Evolutionary conservation across 495 filamentous ascomycete genomes (phyloP), one percentile per base, ranked within the genome.

Genomic region (Neurospora sublineolata): DNA sequence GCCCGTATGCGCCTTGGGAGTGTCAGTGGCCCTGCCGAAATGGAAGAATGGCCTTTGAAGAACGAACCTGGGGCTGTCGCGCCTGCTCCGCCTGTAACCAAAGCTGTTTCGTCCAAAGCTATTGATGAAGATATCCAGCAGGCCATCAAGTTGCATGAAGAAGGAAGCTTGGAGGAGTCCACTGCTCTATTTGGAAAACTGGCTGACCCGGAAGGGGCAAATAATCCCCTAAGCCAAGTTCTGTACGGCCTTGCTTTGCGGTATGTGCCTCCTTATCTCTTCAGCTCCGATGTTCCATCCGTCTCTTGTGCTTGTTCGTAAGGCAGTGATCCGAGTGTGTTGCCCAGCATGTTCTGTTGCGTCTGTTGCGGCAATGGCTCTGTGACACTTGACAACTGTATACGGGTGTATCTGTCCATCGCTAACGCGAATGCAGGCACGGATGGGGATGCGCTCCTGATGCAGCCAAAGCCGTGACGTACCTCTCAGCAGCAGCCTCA

Each of bases 181-280:
- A 99, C 96, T 58, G 82, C 82, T 23, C 88, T 98, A 86, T 98
- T 99, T 82, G 93, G 89, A 20, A 86, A 87, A 58, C 86, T 99
- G 69, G 96, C 95, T 39, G 91, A 97, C 79, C 92, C 91, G 23
- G 87, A 90, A 71, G 93, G 92, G 30, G 86, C 88, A 70, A 96
- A 97, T 81, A 97, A 97, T 80, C 92, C 94, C 20, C 85, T 99
- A 75, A 94, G 93, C 77, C 94, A 99, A 81, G 95, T 99, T 67
- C 86, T 99, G 69, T 99, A 96, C 79, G 95, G 94, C 23, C 92
- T 99, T 58, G 94, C 95, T 46, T 80, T 98, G 70, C 88, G 94
- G 93, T 97, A 82, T 82, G 89, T 84, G 37, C 39, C 38, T 71
- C 67, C 69, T 30, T 39, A 64, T 27, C 46, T 68, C 20, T 36